phyloP scores from a whole-genome alignment of 495 filamentous ascomycete species.

The Saxophila tyrrhenica region DNA sequence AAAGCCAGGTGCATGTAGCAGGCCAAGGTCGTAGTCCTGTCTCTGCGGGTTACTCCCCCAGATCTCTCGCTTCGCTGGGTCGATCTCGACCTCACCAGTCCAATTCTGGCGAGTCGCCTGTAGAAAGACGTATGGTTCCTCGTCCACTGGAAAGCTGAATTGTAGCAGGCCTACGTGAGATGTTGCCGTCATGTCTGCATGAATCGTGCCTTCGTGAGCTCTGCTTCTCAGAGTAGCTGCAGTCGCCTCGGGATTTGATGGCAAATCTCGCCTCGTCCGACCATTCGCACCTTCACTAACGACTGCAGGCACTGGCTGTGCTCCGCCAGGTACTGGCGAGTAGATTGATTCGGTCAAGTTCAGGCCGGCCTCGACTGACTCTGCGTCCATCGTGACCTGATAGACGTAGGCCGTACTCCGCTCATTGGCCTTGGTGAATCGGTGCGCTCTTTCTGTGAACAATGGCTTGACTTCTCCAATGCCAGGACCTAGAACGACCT shows the following conservation, averaged over 20 bases:
- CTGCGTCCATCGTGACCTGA: constrained; percentile 11
- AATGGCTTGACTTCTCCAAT: constrained; percentile 14
- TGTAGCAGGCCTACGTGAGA: constrained; percentile 13
- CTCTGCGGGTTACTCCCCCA: constrained; percentile 18
- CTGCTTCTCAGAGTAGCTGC: neutral
- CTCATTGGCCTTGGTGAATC: constrained; percentile 12
- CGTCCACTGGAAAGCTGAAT: constrained; percentile 2
- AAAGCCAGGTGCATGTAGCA: constrained; percentile 13
- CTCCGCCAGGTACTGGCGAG: constrained; percentile 16
- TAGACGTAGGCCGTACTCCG: constrained; percentile 19
- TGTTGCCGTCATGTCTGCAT: constrained; percentile 16
- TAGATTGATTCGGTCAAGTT: constrained; percentile 19
- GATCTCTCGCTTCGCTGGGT: constrained; percentile 7
- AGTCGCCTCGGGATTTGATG: neutral
- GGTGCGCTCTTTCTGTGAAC: constrained; percentile 15
- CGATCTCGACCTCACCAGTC: constrained; percentile 15
- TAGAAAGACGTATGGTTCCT: constrained; percentile 11
- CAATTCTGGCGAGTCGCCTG: constrained; percentile 17
- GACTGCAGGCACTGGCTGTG: constrained; percentile 11
- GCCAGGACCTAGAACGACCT: constrained; percentile 15
- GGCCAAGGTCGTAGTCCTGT: constrained; percentile 15
- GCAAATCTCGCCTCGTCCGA: constrained; percentile 10
- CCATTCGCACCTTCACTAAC: constrained; percentile 14
- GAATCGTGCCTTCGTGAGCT: constrained; percentile 6
- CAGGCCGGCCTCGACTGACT: constrained; percentile 3